Base-by-base conservation (phyloP, 2,329 filamentous ascomycete genomes). In the Fusarium chlamydosporum region DNA sequence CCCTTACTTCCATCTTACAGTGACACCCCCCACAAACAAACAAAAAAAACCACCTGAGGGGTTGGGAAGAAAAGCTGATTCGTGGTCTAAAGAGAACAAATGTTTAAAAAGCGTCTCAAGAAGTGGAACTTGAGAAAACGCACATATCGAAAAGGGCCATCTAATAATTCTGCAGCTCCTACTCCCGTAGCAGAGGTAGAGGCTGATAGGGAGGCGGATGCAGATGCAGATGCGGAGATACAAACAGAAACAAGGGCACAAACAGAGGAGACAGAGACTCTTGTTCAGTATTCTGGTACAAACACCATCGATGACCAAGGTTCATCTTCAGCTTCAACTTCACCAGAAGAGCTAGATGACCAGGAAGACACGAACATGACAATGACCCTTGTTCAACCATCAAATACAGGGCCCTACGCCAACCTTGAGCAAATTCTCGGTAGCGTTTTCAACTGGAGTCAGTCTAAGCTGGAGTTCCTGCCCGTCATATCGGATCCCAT, bases 71-170 rank as follows among this genome's bases (percentile, higher is more conserved):
- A 54, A 67, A 51, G 62, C 67, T 69, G 57, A 69, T 67, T 54
- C 16, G 26, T 54, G 27, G 29, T 41, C 31, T 34, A 54, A 60
- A 80, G 78, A 54, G 77, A 79, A 57, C 77, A 80, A 72, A 80
- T 80, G 78, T 80, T 79, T 55, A 80, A 80, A 59, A 80, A 80
- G 64, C 74, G 78, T 33, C 67, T 80, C 43, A 78, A 77, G 67
- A 80, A 79, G 64, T 80, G 78, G 78, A 77, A 78, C 50, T 61
- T 80, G 23, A 76, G 78, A 53, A 80, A 80, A 56, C 74, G 78
- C 37, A 71, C 72, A 54, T 79, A 80, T 64, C 74, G 78, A 43
- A 79, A 76, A 64, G 72, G 73, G 33, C 66, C 64, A 41, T 35
- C 63, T 12, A 65, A 54, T 27, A 64, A 54, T 31, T 69, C 70